Evolutionary conservation across 257 asterid species (phyloP).

Genomic region (Nicotiana otophora): DNA sequence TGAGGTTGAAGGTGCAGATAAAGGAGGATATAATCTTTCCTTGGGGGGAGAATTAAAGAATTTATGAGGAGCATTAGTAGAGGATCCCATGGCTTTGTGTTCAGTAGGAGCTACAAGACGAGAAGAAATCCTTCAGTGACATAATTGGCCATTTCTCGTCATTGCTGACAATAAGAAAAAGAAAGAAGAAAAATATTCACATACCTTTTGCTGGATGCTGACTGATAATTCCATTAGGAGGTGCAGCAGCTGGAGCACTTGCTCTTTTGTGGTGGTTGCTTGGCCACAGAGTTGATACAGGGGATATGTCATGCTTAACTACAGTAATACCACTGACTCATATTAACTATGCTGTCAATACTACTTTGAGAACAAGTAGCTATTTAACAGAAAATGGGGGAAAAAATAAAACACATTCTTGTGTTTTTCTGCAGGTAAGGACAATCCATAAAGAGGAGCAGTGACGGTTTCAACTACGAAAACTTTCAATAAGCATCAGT

Average conservation of each 20-base stretch:
- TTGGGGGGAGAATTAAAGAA: slow-evolving; percentile 31
- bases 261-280: slow-evolving; percentile 30
- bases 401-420: neutral
- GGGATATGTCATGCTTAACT: slow-evolving; percentile 40
- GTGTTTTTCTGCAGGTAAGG: neutral
- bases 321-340: slow-evolving; percentile 11
- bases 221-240: slow-evolving; percentile 28
- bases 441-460: neutral
- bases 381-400: neutral
- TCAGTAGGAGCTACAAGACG: slow-evolving; percentile 45
- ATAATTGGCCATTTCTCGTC: slow-evolving; percentile 1
- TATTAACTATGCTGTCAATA: neutral
- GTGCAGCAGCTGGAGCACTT: slow-evolving; percentile 45
- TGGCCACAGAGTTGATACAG: slow-evolving; percentile 45
- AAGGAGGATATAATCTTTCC: slow-evolving; percentile 27
- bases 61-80: slow-evolving; percentile 35
- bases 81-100: slow-evolving; percentile 26
- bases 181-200: slow-evolving; percentile 11
- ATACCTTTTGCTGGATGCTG: slow-evolving; percentile 49
- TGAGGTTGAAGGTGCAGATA: slow-evolving; percentile 24
- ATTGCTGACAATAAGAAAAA: neutral
- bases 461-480: neutral
- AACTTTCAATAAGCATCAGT: neutral
- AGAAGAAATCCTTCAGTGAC: slow-evolving; percentile 11
- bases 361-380: neutral